Conservation (phyloP, 2,329 filamentous ascomycete species). For the Hypoxylon rubiginosum region DNA sequence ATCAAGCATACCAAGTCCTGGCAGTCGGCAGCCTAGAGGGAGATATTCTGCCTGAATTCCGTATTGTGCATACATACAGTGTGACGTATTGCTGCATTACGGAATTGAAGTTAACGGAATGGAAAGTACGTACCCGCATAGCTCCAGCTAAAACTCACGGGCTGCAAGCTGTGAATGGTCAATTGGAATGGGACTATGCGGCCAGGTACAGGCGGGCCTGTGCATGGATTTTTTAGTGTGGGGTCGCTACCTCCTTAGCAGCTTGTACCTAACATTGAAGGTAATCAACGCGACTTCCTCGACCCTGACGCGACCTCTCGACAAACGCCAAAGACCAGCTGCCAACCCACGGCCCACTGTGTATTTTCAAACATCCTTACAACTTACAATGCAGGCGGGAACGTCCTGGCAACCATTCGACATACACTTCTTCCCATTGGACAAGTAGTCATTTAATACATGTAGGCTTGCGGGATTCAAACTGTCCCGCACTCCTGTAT, state of each 20-base stretch:
- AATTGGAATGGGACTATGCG: neutral
- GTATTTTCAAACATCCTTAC: neutral
- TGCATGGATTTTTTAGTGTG: slow-evolving; percentile 1
- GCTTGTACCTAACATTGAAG: too few species aligned
- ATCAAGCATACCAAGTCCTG: neutral
- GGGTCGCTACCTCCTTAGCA: neutral
- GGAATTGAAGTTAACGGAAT: neutral
- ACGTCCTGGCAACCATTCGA: neutral
- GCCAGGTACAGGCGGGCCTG: too few species aligned
- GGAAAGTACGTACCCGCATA: neutral
- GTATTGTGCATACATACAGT: neutral
- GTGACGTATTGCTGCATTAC: neutral
- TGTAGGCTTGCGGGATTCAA: neutral
- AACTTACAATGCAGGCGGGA: neutral
- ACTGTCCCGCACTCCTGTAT: slow-evolving; percentile 40
- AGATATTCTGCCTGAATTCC: neutral
- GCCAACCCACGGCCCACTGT: neutral
- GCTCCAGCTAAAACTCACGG: too few species aligned
- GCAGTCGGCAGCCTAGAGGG: neutral
- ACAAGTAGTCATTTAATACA: neutral
- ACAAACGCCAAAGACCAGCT: neutral
- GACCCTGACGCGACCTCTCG: neutral
- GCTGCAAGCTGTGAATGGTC: neutral
- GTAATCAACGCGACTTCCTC: neutral
- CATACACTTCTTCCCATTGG: neutral